phyloP scores from a whole-genome alignment of 2,329 filamentous ascomycete species.

The Truncatella angustata region DNA sequence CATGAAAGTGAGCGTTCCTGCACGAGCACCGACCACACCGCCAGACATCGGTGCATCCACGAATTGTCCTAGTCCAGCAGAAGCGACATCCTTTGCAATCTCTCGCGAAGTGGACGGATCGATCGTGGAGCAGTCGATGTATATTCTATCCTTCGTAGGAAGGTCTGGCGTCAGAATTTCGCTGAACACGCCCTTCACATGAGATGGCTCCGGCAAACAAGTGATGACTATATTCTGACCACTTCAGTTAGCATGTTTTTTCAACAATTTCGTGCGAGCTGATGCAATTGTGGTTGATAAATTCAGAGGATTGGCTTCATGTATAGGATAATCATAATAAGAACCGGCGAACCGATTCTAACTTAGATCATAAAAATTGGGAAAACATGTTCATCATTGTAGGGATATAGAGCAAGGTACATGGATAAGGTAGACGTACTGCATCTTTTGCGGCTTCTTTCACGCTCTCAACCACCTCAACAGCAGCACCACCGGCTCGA shows the following conservation, averaged over 20 bases:
- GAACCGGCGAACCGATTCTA: constrained; percentile 56
- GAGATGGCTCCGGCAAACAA: constrained; percentile 82
- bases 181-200: constrained; percentile 80
- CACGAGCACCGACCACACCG: constrained; percentile 85
- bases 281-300: constrained; percentile 16
- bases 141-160: constrained; percentile 63
- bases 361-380: constrained; percentile 73
- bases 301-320: constrained; percentile 76
- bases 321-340: constrained; percentile 61
- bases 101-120: constrained; percentile 81
- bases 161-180: constrained; percentile 64
- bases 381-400: constrained; percentile 34
- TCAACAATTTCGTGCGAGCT: constrained; percentile 10
- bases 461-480: constrained; percentile 43
- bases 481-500: constrained; percentile 41
- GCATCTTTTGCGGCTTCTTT: constrained; percentile 50
- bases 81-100: constrained; percentile 67
- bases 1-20: constrained; percentile 94
- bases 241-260: constrained; percentile 9
- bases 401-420: constrained; percentile 15
- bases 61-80: constrained; percentile 70
- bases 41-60: constrained; percentile 97
- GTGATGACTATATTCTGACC: constrained; percentile 80
- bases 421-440: constrained; percentile 35
- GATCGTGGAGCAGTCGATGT: constrained; percentile 96